Conservation (phyloP, 1,284 basidiomycete genomes). For the Microbotryum intermedium region DNA sequence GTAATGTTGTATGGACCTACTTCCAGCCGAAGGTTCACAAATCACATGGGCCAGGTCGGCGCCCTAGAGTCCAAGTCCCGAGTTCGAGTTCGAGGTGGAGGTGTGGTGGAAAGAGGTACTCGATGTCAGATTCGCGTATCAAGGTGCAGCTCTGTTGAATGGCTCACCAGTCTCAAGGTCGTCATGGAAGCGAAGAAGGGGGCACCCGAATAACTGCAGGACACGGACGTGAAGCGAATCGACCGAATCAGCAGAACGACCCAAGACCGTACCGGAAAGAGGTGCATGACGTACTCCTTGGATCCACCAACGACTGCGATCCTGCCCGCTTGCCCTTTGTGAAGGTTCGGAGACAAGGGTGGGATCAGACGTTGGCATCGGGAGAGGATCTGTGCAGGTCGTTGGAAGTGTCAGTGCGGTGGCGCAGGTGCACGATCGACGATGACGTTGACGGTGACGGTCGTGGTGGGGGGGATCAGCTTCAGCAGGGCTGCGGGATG, state of each 20-base stretch:
- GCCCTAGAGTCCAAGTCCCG: conserved; percentile 48
- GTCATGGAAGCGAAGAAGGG: conserved; percentile 89
- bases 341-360: conserved; percentile 69
- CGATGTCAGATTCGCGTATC: no score
- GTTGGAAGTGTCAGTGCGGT: no score
- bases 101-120: not conserved
- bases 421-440: no score
- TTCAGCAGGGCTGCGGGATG: no score
- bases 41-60: conserved; percentile 94
- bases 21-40: conserved; percentile 62
- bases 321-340: conserved; percentile 92
- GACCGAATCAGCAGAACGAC: not conserved
- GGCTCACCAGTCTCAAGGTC: conserved; percentile 64
- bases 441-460: no score
- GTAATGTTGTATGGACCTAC: conserved; percentile 1
- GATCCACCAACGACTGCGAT: conserved; percentile 91
- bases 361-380: conserved; percentile 73
- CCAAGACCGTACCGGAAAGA: no score
- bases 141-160: no score
- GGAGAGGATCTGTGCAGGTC: conserved; percentile 44
- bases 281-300: conserved; percentile 76
- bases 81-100: not conserved
- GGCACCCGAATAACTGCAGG: conserved; percentile 71
- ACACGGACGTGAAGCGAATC: not conserved
- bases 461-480: no score